These are phyloP conservation scores for Eudorina sp. DNA, from an alignment of 139 green algal genomes.

Conservation along the genomic window DNA sequence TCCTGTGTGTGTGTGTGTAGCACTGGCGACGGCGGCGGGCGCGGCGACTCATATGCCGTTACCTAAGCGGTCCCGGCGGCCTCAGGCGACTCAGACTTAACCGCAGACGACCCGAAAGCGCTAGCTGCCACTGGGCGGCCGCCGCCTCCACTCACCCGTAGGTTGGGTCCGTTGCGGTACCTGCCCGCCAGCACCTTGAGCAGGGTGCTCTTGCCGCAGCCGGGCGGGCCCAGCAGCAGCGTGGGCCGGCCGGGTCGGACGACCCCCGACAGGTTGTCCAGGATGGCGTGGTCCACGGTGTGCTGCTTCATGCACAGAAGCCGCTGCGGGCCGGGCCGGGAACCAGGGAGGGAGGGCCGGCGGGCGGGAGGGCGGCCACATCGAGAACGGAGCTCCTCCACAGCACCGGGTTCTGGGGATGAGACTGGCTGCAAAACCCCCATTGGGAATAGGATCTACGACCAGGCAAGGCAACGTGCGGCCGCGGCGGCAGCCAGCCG, in stretches of 20 bases:
- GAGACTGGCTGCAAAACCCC: too few species aligned
- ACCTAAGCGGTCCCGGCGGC: too few species aligned
- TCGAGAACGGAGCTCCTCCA: too few species aligned
- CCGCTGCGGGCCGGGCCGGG: slow-evolving; percentile 4
- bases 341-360: too few species aligned
- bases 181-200: slow-evolving; percentile 67
- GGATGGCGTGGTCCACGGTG: slow-evolving; percentile 49
- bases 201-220: slow-evolving; percentile 70
- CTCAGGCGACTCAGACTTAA: too few species aligned
- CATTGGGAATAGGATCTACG: too few species aligned
- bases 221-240: slow-evolving; percentile 80
- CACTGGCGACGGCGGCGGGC: too few species aligned
- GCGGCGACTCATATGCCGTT: too few species aligned
- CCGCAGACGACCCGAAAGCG: too few species aligned
- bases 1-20: too few species aligned
- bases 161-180: slow-evolving; percentile 43
- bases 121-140: neutral
- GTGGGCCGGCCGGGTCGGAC: slow-evolving; percentile 64
- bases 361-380: too few species aligned
- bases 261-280: slow-evolving; percentile 46
- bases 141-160: slow-evolving; percentile 5
- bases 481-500: neutral
- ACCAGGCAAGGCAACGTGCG: neutral
- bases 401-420: too few species aligned
- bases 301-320: slow-evolving; percentile 22